A percentile compares a stretch with the other conserved stretches of the same genome.
These are phyloP conservation scores for Globisporangium yorkense DNA, from an alignment of 352 stramenopile genomes.

Conservation along the genomic window DNA sequence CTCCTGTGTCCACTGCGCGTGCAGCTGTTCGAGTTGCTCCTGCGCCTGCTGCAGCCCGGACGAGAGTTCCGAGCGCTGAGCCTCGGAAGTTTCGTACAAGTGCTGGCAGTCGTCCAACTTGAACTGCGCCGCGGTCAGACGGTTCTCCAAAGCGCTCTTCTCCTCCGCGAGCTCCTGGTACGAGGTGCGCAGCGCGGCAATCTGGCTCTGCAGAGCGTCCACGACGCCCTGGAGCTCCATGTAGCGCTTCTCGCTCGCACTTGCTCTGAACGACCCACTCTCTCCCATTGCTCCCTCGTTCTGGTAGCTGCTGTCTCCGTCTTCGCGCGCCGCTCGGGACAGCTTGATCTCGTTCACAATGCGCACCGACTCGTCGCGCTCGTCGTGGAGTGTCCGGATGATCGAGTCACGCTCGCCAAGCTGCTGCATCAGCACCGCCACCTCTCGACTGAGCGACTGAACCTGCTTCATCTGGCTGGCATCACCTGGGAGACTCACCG, in stretches of 20 bases:
- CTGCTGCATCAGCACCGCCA: conserved; percentile 48
- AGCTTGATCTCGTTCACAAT: conserved; percentile 42
- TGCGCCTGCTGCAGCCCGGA: conserved; percentile 43
- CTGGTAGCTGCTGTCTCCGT: conserved; percentile 1
- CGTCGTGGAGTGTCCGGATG: conserved; percentile 51
- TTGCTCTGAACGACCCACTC: background rate
- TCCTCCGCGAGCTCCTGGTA: conserved; percentile 4
- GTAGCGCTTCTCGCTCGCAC: conserved; percentile 10
- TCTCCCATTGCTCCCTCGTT: conserved; percentile 6
- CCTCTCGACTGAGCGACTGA: conserved; percentile 51
- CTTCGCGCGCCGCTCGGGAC: conserved; percentile 13
- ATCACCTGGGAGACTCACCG: conserved; percentile 20
- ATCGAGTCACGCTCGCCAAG: conserved; percentile 45
- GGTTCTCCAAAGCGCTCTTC: conserved; percentile 14
- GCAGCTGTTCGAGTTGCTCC: conserved; percentile 40
- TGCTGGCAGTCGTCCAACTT: conserved; percentile 42
- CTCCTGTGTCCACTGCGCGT: conserved; percentile 57
- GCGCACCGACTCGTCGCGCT: conserved; percentile 35
- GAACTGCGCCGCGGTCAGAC: conserved; percentile 19
- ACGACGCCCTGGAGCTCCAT: conserved; percentile 10
- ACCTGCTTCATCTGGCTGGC: conserved; percentile 45
- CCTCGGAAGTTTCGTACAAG: conserved; percentile 33
- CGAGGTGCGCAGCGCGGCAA: conserved; percentile 1
- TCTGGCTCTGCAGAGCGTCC: conserved; percentile 7
- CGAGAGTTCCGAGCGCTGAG: conserved; percentile 32